Percentiles rank a stretch among this genome's conserved stretches.
Evolutionary conservation across 208 protist species (phyloP).

Genomic region (Crithidia thermophila): DNA sequence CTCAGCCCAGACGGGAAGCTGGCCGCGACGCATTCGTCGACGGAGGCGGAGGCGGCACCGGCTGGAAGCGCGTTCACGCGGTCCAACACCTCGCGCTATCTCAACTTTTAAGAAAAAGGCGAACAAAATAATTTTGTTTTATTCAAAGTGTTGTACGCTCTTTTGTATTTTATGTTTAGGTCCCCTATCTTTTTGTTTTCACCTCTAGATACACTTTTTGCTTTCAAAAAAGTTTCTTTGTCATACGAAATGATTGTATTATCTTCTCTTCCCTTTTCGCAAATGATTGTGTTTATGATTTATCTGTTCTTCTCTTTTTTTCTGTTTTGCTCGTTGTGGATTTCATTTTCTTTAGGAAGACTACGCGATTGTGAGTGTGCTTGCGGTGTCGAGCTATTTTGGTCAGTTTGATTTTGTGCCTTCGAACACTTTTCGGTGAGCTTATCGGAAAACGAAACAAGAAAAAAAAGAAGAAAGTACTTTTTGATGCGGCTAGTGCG

Average conservation of each 20-base stretch:
- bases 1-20: conserved; percentile 11
- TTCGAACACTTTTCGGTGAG: too few relatives aligned
- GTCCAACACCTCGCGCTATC: conserved; percentile 12
- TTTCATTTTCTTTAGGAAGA: not conserved
- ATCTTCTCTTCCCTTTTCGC: conserved; percentile 1
- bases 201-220: not conserved
- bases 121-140: too few relatives aligned
- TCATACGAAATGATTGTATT: not conserved
- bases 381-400: too few relatives aligned
- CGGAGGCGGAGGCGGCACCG: not conserved
- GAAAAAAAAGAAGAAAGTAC: conserved; percentile 1
- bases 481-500: too few relatives aligned
- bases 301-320: conserved; percentile 7
- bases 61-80: conserved; percentile 1
- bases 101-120: too few relatives aligned
- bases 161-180: conserved; percentile 1
- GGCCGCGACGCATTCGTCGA: not conserved
- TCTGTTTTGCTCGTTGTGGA: not conserved
- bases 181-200: not conserved
- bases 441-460: too few relatives aligned
- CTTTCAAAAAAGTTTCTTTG: not conserved
- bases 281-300: not conserved
- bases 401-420: too few relatives aligned
- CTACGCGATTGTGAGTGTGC: too few relatives aligned
- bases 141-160: conserved; percentile 1